A percentile compares a stretch with the other conserved stretches of the same genome.
phyloP scores from a whole-genome alignment of 1,139 yeast genomes.

The Blastobotrys proliferans region DNA sequence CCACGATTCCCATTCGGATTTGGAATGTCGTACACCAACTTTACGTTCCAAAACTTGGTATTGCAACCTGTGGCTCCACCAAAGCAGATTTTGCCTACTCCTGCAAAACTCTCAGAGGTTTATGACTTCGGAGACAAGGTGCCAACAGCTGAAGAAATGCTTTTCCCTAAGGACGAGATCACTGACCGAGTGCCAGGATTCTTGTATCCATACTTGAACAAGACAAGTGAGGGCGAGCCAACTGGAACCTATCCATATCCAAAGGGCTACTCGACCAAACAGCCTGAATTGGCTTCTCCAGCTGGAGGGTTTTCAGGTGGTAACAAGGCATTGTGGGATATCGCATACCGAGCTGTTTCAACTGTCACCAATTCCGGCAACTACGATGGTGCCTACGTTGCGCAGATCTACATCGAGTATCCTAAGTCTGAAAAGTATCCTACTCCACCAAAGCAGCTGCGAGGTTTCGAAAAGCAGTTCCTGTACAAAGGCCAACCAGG shows the following conservation, averaged over 20 bases:
- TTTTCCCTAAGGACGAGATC: conserved; percentile 41
- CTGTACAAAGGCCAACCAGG: conserved; percentile 44
- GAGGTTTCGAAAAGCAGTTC: conserved; percentile 58
- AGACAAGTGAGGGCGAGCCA: conserved; percentile 20
- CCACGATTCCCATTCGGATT: conserved; percentile 61
- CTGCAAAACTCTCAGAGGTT: conserved; percentile 40
- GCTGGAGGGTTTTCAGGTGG: conserved; percentile 62
- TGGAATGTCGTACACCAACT: conserved; percentile 56
- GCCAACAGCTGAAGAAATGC: conserved; percentile 43
- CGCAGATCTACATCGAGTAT: conserved; percentile 54
- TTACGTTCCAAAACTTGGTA: conserved; percentile 34
- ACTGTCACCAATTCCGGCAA: conserved; percentile 50
- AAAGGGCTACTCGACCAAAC: conserved; percentile 45
- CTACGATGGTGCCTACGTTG: conserved; percentile 49
- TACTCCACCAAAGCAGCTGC: conserved; percentile 49
- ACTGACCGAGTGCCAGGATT: conserved; percentile 19
- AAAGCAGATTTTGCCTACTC: conserved; percentile 47
- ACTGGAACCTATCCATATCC: conserved; percentile 48
- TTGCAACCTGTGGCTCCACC: conserved; percentile 45
- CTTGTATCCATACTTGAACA: conserved; percentile 32
- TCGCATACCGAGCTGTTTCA: conserved; percentile 47
- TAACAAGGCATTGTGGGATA: conserved; percentile 43
- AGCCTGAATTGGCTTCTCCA: conserved; percentile 38
- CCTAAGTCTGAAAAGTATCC: conserved; percentile 41
- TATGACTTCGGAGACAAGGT: conserved; percentile 39